phyloP scores from a whole-genome alignment of 371 early-diverging fungal species.

The Sanchytrium tribonematis region DNA sequence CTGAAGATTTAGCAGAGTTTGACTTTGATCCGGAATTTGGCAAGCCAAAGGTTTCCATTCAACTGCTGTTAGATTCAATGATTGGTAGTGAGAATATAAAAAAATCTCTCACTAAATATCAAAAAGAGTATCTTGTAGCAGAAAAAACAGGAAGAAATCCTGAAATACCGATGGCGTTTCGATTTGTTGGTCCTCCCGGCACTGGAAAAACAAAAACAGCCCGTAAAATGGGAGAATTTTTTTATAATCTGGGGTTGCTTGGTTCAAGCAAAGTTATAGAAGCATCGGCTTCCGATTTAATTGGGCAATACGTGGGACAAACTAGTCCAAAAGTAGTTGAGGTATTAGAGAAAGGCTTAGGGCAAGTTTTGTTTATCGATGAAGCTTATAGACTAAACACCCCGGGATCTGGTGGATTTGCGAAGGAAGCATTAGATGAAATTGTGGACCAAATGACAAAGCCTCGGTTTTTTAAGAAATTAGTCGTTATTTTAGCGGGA shows the following conservation, averaged over 20 bases:
- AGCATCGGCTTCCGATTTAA: conserved; percentile 10
- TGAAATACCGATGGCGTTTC: conserved; percentile 10
- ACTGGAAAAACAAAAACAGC: conserved; percentile 14
- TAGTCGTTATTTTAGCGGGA: conserved; percentile 13
- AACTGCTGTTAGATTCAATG: conserved; percentile 3
- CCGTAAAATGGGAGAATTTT: conserved; percentile 7
- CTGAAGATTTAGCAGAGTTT: conserved; percentile 2
- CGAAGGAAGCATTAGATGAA: conserved; percentile 9
- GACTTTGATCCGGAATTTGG: no score
- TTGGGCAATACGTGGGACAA: conserved; percentile 12
- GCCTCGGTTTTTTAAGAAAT: conserved; percentile 8
- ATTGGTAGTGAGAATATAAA: conserved; percentile 7
- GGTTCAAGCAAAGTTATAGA: conserved; percentile 7
- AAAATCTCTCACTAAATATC: conserved; percentile 5
- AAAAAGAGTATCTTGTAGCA: conserved; percentile 6
- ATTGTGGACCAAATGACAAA: conserved; percentile 12
- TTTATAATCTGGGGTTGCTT: conserved; percentile 9
- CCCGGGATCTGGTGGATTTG: conserved; percentile 10
- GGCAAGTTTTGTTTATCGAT: conserved; percentile 11
- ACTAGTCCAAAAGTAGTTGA: conserved; percentile 9
- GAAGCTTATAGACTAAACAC: conserved; percentile 12
- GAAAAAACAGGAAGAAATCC: conserved; percentile 6
- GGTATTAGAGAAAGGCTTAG: conserved; percentile 10
- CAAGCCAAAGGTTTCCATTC: neutral
- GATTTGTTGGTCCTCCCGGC: conserved; percentile 13